These are phyloP conservation scores for Nicotiana benthamiana DNA, from an alignment of 257 asterid species.

Conservation along the genomic window DNA sequence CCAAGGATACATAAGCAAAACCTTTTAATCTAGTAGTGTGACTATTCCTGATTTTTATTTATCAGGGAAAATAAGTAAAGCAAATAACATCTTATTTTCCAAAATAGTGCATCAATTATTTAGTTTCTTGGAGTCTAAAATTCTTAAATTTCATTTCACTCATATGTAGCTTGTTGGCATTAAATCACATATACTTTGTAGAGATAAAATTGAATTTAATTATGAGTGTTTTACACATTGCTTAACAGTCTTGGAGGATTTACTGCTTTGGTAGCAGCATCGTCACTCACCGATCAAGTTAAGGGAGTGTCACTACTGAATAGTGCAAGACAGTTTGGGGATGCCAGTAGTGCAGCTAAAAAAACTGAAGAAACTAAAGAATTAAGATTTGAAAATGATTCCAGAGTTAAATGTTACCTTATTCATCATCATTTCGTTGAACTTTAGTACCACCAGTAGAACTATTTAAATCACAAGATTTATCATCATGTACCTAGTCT, in stretches of 20 bases:
- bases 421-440: too few species aligned
- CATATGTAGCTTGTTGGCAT: background rate
- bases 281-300: constrained; percentile 56
- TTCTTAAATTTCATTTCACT: background rate
- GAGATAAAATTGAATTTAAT: too few species aligned
- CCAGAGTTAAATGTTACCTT: too few species aligned
- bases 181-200: background rate
- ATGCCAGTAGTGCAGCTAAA: constrained; percentile 23
- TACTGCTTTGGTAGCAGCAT: constrained; percentile 78
- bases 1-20: too few species aligned
- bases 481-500: too few species aligned
- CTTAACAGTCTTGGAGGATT: constrained; percentile 88
- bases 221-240: too few species aligned
- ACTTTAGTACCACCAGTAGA: too few species aligned
- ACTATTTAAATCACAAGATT: too few species aligned
- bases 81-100: background rate
- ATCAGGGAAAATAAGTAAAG: background rate
- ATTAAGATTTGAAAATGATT: background rate
- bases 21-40: too few species aligned
- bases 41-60: too few species aligned
- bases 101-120: background rate
- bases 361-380: constrained; percentile 63
- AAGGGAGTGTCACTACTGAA: constrained; percentile 76
- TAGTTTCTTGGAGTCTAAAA: background rate
- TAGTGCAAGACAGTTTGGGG: constrained; percentile 87